phyloP scores from a whole-genome alignment of 352 stramenopile species.

The Lagenidium sp. region DNA sequence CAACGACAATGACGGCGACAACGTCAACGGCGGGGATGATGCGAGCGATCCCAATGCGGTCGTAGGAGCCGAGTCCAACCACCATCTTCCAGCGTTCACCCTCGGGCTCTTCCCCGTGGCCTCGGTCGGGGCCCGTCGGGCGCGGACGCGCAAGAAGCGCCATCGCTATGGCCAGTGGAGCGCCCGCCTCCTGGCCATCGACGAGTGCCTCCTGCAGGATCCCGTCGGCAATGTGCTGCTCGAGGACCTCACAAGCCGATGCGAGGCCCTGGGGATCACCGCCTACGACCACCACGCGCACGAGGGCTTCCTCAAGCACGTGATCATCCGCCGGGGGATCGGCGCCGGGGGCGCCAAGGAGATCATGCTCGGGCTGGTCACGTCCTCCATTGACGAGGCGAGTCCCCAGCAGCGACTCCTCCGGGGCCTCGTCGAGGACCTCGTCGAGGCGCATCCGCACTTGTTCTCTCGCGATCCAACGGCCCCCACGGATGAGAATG shows the following conservation, averaged over 20 bases:
- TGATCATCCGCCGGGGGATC: constrained; percentile 46
- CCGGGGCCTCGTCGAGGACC: constrained; percentile 20
- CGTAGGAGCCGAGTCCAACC: too few species aligned
- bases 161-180: constrained; percentile 34
- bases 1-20: neutral
- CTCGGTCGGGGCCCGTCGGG: constrained; percentile 31
- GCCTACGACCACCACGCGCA: constrained; percentile 60
- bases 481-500: neutral
- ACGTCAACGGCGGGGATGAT: neutral
- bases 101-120: constrained; percentile 62
- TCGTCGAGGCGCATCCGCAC: constrained; percentile 15
- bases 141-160: constrained; percentile 16
- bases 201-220: constrained; percentile 46
- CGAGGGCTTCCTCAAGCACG: constrained; percentile 51
- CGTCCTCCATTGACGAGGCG: constrained; percentile 24
- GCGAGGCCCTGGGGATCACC: constrained; percentile 17
- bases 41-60: neutral
- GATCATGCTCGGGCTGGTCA: constrained; percentile 64
- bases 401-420: constrained; percentile 23
- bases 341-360: constrained; percentile 17
- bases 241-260: constrained; percentile 16
- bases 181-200: constrained; percentile 53
- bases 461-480: too few species aligned
- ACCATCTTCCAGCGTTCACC: constrained; percentile 41
- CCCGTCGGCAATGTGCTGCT: constrained; percentile 33